These are phyloP conservation scores for Lycium barbarum DNA, from an alignment of 257 asterid species.

Conservation along the genomic window DNA sequence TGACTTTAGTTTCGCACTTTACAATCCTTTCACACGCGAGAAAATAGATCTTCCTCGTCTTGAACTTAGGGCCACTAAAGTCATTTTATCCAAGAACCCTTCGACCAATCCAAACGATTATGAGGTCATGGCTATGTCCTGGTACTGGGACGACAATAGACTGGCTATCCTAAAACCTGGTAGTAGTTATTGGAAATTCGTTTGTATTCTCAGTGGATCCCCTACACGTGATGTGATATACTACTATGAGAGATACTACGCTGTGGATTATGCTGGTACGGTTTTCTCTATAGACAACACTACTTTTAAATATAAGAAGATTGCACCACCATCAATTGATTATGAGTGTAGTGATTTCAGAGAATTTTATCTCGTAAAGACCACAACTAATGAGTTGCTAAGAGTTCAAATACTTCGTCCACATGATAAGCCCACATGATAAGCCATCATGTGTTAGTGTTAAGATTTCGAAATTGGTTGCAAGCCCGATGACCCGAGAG, in stretches of 20 bases:
- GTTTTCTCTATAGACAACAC: neutral
- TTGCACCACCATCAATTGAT: too few relatives aligned
- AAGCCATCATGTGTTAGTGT: too few relatives aligned
- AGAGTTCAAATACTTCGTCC: too few relatives aligned
- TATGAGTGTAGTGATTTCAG: fast-evolving
- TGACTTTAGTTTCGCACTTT: neutral
- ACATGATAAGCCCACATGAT: too few relatives aligned
- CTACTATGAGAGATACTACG: neutral
- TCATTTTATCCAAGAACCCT: neutral
- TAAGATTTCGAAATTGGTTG: neutral
- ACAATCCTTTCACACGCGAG: neutral
- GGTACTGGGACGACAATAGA: too few relatives aligned
- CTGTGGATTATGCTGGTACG: neutral
- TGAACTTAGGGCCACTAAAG: neutral
- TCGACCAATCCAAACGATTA: neutral
- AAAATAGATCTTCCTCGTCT: neutral
- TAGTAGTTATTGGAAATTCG: neutral
- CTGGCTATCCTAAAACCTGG: neutral
- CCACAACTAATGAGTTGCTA: neutral
- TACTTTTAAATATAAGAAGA: too few relatives aligned
- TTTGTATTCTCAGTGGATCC: neutral
- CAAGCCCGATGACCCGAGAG: neutral
- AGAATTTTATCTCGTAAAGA: neutral
- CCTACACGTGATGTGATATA: neutral
- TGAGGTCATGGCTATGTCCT: neutral